Percentiles rank a stretch among this genome's conserved stretches.
Conservation (phyloP, 179 eudicot genomes). For the Patellifolia procumbens region DNA sequence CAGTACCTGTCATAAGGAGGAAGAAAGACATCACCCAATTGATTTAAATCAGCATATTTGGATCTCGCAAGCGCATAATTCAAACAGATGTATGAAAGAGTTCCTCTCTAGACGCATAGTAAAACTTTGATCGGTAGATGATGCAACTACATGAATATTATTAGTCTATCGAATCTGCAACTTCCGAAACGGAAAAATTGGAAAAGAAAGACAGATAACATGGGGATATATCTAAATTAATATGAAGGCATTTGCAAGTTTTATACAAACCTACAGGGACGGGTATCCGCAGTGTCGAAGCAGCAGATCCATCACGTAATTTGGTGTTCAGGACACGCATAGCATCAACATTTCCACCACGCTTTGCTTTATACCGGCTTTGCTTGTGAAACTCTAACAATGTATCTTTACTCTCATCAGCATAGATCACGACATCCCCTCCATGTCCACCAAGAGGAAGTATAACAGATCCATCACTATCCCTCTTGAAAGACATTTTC, state of each 20-base stretch:
- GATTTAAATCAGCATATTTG: background rate
- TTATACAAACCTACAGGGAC: conserved; percentile 81
- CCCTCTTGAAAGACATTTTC: conserved; percentile 66
- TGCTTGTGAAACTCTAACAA: conserved; percentile 82
- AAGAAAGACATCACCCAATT: background rate
- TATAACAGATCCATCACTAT: conserved; percentile 87
- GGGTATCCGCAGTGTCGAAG: conserved; percentile 78
- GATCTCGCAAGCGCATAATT: conserved; percentile 3
- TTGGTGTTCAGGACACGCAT: conserved; percentile 76
- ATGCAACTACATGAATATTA: background rate
- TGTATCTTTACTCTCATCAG: conserved; percentile 77
- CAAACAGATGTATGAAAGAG: background rate
- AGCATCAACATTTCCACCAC: conserved; percentile 89
- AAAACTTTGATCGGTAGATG: conserved; percentile 3
- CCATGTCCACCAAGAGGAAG: conserved; percentile 94
- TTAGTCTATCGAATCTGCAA: conserved; percentile 3
- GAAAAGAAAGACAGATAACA: background rate
- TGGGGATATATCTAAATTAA: background rate
- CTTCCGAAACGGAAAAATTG: background rate
- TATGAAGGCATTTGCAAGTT: background rate
- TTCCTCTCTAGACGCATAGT: background rate
- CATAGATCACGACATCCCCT: conserved; percentile 88
- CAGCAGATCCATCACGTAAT: conserved; percentile 59
- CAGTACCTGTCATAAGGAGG: conserved; percentile 63
- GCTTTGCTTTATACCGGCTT: conserved; percentile 70